Evolutionary conservation across 192 early-diverging fungal genomes (phyloP), one percentile per base, ranked within the genome.

Genomic region (Dissophora ornata): DNA sequence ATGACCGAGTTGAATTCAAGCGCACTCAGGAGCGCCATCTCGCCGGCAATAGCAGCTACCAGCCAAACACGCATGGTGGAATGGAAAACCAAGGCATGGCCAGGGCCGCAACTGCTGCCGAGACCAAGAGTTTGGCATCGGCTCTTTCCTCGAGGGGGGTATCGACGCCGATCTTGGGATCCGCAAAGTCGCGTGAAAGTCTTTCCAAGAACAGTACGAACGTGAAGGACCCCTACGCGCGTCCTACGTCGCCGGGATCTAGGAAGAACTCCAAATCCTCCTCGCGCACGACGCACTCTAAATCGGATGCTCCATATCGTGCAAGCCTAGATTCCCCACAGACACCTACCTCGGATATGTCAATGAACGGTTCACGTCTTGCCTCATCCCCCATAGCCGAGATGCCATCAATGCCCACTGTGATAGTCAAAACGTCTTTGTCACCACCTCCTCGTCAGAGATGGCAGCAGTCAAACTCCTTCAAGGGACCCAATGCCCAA

Each of bases 381-480:
- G 18, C n/a, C n/a, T n/a, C n/a, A n/a, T n/a, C n/a, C n/a, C n/a
- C n/a, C n/a, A n/a, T n/a, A n/a, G n/a, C n/a, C n/a, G 48, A 28
- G 21, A 3, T 30, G 19, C 36, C 60, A 15, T 18, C 60, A 5
- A 7, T 30, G 12, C 47, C 61, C 2, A 24, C 38, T 12, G 34
- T 26, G 24, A 52, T 52, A 9, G 21, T 48, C 2, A 61, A 48
- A 25, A 36, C 62, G 8, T 75, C 71, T 6, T 49, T 75, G 21
- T 61, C 71, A 1, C 71, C 71, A 5, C 71, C 71, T 12, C 71
- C 71, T 28, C 71, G 71, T 22, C 71, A 75, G 34, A 64, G 71
- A 15, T 74, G 71, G 71, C 18, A 29, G 0, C 71, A 57, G 11
- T 60, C 71, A 45, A 75, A 75, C 45, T 75, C 71, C 0, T 67